A percentile compares a stretch with the other conserved stretches of the same genome.
Conservation (phyloP, 371 early-diverging fungal genomes). For the Apophysomyces variabilis region DNA sequence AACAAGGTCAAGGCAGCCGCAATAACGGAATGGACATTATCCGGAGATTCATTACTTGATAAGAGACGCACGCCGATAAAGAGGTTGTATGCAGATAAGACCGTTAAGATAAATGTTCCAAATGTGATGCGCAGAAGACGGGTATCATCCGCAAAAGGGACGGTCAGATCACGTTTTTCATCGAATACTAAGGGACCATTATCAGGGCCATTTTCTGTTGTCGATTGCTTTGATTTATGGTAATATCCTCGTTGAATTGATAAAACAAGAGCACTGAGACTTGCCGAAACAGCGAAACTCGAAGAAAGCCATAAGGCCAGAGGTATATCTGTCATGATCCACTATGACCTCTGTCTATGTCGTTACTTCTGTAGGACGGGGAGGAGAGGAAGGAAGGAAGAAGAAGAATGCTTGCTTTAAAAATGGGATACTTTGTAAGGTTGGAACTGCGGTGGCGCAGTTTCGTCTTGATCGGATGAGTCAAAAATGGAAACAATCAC, state of each 20-base stretch:
- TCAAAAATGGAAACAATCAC: too few species aligned
- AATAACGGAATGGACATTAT: neutral
- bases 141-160: slow-evolving; percentile 22
- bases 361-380: too few species aligned
- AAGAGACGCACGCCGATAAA: neutral
- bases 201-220: neutral
- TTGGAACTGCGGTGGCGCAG: too few species aligned
- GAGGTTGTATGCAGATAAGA: slow-evolving; percentile 13
- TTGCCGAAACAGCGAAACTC: slow-evolving; percentile 2
- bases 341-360: too few species aligned
- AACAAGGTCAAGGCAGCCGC: neutral
- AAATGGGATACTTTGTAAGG: too few species aligned
- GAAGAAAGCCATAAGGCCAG: slow-evolving; percentile 16
- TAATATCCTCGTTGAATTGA: slow-evolving; percentile 20
- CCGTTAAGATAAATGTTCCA: slow-evolving; percentile 11
- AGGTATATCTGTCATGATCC: neutral
- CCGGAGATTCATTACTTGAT: neutral
- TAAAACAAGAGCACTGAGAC: slow-evolving; percentile 21
- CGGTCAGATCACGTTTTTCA: slow-evolving; percentile 1
- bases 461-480: too few species aligned
- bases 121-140: slow-evolving; percentile 24
- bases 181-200: neutral
- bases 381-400: too few species aligned
- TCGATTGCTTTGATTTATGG: slow-evolving; percentile 8
- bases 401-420: too few species aligned